Conservation (phyloP, 2,329 filamentous ascomycete species). For the Monosporascus sp. region DNA sequence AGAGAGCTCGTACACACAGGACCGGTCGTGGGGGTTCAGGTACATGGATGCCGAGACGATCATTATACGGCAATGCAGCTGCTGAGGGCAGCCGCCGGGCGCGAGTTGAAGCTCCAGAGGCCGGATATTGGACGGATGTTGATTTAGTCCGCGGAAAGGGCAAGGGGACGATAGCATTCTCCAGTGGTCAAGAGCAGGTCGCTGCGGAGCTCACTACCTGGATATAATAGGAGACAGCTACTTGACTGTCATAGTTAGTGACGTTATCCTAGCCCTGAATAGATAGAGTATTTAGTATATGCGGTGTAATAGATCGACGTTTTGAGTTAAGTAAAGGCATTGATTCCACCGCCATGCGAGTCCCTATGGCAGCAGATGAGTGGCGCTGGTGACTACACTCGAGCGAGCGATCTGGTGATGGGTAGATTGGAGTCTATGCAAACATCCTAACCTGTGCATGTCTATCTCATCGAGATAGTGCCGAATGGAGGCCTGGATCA, state of each 20-base stretch:
- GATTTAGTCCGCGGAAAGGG: not conserved
- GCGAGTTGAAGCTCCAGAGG: not conserved
- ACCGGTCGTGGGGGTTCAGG: not conserved
- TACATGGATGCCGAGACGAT: not conserved
- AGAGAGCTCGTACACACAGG: not conserved
- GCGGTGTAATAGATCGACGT: not conserved
- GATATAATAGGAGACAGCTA: not conserved
- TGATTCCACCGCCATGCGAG: conserved; percentile 11
- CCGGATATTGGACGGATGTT: not conserved
- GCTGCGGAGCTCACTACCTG: not conserved
- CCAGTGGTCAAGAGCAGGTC: not conserved
- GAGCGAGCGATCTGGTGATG: conserved; percentile 15
- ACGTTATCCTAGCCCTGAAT: not conserved
- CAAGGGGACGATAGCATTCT: not conserved
- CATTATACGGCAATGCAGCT: not conserved
- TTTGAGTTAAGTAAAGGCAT: not conserved
- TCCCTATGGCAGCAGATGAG: conserved; percentile 18
- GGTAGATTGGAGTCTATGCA: conserved; percentile 14
- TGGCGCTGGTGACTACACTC: conserved; percentile 18
- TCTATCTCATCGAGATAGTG: conserved; percentile 7
- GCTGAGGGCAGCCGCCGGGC: not conserved
- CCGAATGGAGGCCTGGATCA: conserved; percentile 8
- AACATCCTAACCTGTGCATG: conserved; percentile 1
- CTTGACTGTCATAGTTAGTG: not conserved
- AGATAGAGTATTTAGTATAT: not conserved